These are phyloP conservation scores for Grammothele lineata DNA, from an alignment of 768 basidiomycete species.

Conservation along the genomic window DNA sequence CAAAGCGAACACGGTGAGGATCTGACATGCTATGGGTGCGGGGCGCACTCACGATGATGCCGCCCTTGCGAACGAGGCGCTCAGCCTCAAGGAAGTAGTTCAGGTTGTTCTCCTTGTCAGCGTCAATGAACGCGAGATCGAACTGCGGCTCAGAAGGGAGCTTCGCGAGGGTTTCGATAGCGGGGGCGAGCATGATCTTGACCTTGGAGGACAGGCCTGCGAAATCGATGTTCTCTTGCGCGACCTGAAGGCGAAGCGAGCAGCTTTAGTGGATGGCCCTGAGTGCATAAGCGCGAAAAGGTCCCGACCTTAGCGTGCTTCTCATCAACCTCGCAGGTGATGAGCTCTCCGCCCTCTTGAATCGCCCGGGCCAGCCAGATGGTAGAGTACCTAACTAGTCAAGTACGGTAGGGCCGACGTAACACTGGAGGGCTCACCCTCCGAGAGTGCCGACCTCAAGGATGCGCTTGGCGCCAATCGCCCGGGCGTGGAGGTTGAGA, in stretches of 20 bases:
- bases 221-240: conserved; percentile 49
- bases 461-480: conserved; percentile 50
- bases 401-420: background rate
- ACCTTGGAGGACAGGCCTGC: conserved; percentile 50
- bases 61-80: conserved; percentile 53
- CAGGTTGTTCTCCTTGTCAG: conserved; percentile 55
- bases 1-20: background rate
- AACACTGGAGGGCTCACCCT: conserved; percentile 36
- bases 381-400: conserved; percentile 28
- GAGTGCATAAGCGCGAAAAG: background rate
- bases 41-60: conserved; percentile 48
- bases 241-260: conserved; percentile 46
- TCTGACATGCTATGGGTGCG: background rate
- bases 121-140: conserved; percentile 71
- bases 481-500: conserved; percentile 45
- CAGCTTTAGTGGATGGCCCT: background rate
- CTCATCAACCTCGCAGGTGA: conserved; percentile 42
- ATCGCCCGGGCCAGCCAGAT: conserved; percentile 34
- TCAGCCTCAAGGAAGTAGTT: conserved; percentile 59
- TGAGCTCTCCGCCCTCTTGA: conserved; percentile 46
- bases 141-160: conserved; percentile 48
- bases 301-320: conserved; percentile 46
- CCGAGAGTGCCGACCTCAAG: conserved; percentile 67
- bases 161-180: conserved; percentile 43
- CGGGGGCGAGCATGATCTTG: conserved; percentile 48